Evolutionary conservation across 2,329 filamentous ascomycete species (phyloP), one percentile per base, ranked within the genome.

Genomic region (Mycosphaerella sp.): DNA sequence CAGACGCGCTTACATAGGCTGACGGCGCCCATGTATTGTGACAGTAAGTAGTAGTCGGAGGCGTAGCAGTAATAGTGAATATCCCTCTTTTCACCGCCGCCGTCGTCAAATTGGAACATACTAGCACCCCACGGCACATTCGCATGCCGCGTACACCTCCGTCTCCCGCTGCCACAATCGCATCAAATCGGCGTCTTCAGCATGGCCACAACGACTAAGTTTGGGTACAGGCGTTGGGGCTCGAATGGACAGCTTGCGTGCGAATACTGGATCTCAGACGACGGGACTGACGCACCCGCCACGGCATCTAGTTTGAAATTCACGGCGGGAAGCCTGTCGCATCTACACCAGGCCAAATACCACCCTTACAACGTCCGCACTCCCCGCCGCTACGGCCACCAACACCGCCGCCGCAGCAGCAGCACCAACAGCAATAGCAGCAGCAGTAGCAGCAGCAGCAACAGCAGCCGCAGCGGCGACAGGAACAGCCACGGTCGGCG

Each of bases 221-320:
- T 57, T 40, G 55, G 55, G 17, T 57, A 54, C 40, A 50, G 55
- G 38, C 48, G 51, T 34, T 59, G 57, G 57, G 54, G 48, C 38
- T 46, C 38, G 31, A 26, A 38, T 10, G 57, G 57, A 23, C 36
- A 48, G 21, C 41, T 59, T 31, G 45, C 45, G 21, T 51, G 45
- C 48, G 57, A 59, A 47, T 57, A 55, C 43, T 59, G 57, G 57
- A 55, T 59, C 26, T 48, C 34, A n/a, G 52, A 54, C 51, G 39
- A 50, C 48, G 51, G 45, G 26, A 50, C 43, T 14, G 38, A 29
- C 41, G 50, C 48, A 52, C 45, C 41, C 49, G 39, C 44, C 17
- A 42, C 53, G 32, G 41, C 39, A 34, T 46, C 51, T 17, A 42
- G 45, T 38, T 14, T 58, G 21, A 34, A 54, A 21, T 57, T 59